Evolutionary conservation across 2,329 filamentous ascomycete genomes (phyloP).

Genomic region (Escovopsis sp.): DNA sequence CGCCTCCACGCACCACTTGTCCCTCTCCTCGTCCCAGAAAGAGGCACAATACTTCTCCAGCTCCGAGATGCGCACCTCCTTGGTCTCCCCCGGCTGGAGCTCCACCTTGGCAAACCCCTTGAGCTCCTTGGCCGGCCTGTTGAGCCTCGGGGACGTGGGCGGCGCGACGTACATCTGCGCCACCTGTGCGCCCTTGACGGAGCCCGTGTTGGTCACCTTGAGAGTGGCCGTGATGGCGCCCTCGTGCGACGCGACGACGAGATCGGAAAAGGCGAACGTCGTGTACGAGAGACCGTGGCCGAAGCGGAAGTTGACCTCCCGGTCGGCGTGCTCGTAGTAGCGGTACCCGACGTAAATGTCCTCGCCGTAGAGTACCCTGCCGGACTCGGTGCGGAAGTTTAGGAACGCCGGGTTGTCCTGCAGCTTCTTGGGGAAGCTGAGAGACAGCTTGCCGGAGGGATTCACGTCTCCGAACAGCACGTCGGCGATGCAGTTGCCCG

Average conservation of each 20-base stretch:
- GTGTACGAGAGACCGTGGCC: slow-evolving; percentile 71
- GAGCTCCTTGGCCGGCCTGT: slow-evolving; percentile 44
- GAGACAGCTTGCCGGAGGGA: slow-evolving; percentile 58
- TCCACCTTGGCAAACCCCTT: slow-evolving; percentile 51
- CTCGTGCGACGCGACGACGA: slow-evolving; percentile 30
- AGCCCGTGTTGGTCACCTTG: slow-evolving; percentile 46
- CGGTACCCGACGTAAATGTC: slow-evolving; percentile 71
- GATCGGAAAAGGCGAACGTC: slow-evolving; percentile 40
- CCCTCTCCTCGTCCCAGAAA: slow-evolving; percentile 55
- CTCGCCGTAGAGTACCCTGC: slow-evolving; percentile 61
- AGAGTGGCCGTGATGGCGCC: slow-evolving; percentile 33
- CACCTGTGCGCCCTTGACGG: slow-evolving; percentile 34
- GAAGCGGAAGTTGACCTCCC: slow-evolving; percentile 57
- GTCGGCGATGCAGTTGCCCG: slow-evolving; percentile 66
- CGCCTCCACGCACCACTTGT: slow-evolving; percentile 50
- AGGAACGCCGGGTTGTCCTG: slow-evolving; percentile 63
- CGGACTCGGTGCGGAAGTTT: slow-evolving; percentile 57
- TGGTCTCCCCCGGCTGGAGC: slow-evolving; percentile 42
- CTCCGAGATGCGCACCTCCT: slow-evolving; percentile 39
- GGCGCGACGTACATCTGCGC: slow-evolving; percentile 42
- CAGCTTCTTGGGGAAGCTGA: slow-evolving; percentile 52
- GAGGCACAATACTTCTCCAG: slow-evolving; percentile 49
- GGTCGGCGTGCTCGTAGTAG: slow-evolving; percentile 58
- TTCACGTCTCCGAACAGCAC: slow-evolving; percentile 60
- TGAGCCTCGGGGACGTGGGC: slow-evolving; percentile 36